Base-by-base conservation (phyloP, 1,284 basidiomycete species). In the Pascua guehoae region DNA sequence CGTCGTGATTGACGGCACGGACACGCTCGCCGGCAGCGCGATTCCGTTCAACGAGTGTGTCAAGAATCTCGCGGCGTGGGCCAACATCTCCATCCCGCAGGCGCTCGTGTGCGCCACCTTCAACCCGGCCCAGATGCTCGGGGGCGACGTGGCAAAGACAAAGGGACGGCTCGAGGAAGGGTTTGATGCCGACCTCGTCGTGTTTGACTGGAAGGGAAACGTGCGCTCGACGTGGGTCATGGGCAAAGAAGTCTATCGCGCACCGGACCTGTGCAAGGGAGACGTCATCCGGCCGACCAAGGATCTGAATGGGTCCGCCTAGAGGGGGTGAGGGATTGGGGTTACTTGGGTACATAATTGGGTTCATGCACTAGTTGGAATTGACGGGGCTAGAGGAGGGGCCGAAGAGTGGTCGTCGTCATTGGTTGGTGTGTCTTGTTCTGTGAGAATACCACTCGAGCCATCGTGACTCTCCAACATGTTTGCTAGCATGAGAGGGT, bases 81-180 rank as follows among this genome's bases (percentile, higher is more conserved):
- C 91, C 0, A 86, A 85, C 12, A 88, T 89, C 66, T 85, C 89
- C 18, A 78, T 95, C 12, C 86, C 87, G 32, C 84, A 91, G 70
- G 88, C 91, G 12, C 85, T 94, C 70, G 85, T 85, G 61, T 92
- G 90, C 68, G 89, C 88, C 17, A 91, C 89, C 0, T 84, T 82
- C 68, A 88, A 89, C 66, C 88, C 91, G 9, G 91, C 91, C 0
- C 85, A 82, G 82, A 87, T 88, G 71, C 81, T 94, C 15, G 85
- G 88, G 32, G 87, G 62, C 7, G 49, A 53, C 4, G 54, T 94
- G 59, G 87, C 88, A 67, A 75, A 82, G 58, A 82, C 74, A 62
- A 94, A 92, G 77, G 91, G 91, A 18, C 87, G 86, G 17, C 79
- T 94, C 38, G 82, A 86, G 42, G 76, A 86, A 0, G 90, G 89